Evolutionary conservation across 129 eudicot species (phyloP).

Genomic region (Lonicera japonica): DNA sequence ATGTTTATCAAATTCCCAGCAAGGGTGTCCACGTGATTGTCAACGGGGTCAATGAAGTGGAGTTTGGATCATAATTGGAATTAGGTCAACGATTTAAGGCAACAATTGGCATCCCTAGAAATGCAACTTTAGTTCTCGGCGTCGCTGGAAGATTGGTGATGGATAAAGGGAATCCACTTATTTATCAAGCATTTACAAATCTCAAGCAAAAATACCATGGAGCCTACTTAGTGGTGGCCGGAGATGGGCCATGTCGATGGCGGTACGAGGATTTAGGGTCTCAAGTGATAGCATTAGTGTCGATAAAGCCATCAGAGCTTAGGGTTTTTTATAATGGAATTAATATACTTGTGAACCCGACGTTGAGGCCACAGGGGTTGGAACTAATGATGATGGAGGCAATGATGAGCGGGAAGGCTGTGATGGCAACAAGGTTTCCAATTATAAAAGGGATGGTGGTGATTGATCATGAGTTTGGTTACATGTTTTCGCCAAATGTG

Average conservation of each 20-base stretch:
- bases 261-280: conserved; percentile 71
- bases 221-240: conserved; percentile 68
- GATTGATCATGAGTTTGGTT: conserved; percentile 68
- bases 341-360: conserved; percentile 83
- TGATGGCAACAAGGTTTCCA: conserved; percentile 91
- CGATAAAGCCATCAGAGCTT: conserved; percentile 66
- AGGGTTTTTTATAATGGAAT: conserved; percentile 74
- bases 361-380: conserved; percentile 89
- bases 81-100: conserved; percentile 53
- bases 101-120: conserved; percentile 54
- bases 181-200: conserved; percentile 62
- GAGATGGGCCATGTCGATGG: conserved; percentile 81
- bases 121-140: conserved; percentile 78
- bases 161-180: conserved; percentile 87
- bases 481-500: conserved; percentile 85
- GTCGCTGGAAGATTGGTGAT: conserved; percentile 90
- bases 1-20: conserved; percentile 84
- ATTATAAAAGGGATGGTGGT: conserved; percentile 80
- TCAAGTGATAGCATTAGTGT: conserved; percentile 72
- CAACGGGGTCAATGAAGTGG: conserved; percentile 69
- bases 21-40: conserved; percentile 79
- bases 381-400: conserved; percentile 95
- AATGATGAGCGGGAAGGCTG: conserved; percentile 88
- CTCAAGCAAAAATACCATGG: conserved; percentile 32
- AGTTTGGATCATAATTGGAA: conserved; percentile 41